Base-by-base conservation (phyloP, 345 rosid genomes). In the Salix dunnii region DNA sequence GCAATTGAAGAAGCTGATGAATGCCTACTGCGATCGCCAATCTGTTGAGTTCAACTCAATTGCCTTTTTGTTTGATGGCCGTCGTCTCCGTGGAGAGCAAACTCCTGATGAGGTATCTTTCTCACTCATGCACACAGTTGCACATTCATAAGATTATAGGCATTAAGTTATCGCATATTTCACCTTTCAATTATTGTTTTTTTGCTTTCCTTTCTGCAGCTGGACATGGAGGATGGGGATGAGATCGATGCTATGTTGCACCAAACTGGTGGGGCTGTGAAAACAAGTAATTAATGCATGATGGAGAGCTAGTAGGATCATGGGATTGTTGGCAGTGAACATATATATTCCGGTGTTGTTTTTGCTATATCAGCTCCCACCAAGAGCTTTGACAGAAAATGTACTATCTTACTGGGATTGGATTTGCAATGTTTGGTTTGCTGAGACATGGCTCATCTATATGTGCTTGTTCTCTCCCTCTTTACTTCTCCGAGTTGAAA, bases 171-270 rank as follows among this genome's bases (percentile, higher is more conserved):
- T 11, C 7, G 7, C 20, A 0, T 9, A 20, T n/a, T 6, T 63
- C 5, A 3, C 28, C 13, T 53, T 67, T 31, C 46, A 35, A 35
- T 35, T 0, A 35, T 35, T 35, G 5, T 35, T 27, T 1, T 23
- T 27, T 28, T 62, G n/a, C 20, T 66, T 38, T 35, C 36, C 62
- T 21, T 35, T 21, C 6, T 46, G 48, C 91, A 92, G 95, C 84
- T 92, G 75, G 95, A 91, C 48, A 92, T 92, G 95, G 96, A 91
- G 76, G 96, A 92, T 36, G 97, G 96, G 28, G 97, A 92, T 80
- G 97, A 92, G 86, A 92, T 92, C 5, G 97, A 92, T 61, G 96
- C 97, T 0, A 92, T 92, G 95, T 82, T 92, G 43, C 97, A 92
- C 83, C 95, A 92, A 80, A 92, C 93, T 3, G 95, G 95, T 2